Base-by-base conservation (phyloP, 164 flowering plant genomes). In the Nymphaea thermarum region DNA sequence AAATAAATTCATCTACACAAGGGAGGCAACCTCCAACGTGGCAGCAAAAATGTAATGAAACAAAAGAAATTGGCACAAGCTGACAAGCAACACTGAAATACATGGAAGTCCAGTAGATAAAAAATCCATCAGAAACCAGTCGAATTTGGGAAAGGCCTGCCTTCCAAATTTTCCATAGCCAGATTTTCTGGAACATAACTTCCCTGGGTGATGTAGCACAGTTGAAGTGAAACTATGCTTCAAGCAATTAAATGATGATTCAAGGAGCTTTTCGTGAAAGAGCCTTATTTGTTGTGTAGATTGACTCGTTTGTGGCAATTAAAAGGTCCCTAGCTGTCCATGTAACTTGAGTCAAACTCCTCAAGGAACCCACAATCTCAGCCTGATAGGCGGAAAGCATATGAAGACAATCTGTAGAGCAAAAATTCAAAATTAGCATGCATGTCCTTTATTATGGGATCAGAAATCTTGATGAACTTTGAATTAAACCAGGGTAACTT, bases 301-400 rank as follows among this genome's bases (percentile, higher is more conserved):
- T 61, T 25, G 67, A 59, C 17, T 55, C 36, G 11, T 42, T 42
- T 67, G 69, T 60, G 42, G 70, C 71, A 6, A 79, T 67, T 7
- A 83, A 61, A 44, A 84, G 82, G 76, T 83, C 82, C 65, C 68
- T 66, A 0, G 88, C 87, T 43, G 87, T 81, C 86, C 87, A 81
- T 66, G 85, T 85, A 60, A 80, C 79, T 4, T 68, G 66, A 42
- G 84, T 72, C 41, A 86, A 80, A 65, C 80, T 70, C 44, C 67
- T 68, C 3, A 84, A 80, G 59, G 64, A 68, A 43, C 67, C 67
- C 3, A 81, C 36, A 47, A 75, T 57, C 43, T 79, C 80, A 47
- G 77, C 68, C 59, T 77, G 79, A 71, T 72, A 60, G 11, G 64
- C 66, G 43, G 74, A 59, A 12, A 74, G 42, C 71, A 59, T 43